Conservation (phyloP, 345 rosid species). For the Salix suchowensis region DNA sequence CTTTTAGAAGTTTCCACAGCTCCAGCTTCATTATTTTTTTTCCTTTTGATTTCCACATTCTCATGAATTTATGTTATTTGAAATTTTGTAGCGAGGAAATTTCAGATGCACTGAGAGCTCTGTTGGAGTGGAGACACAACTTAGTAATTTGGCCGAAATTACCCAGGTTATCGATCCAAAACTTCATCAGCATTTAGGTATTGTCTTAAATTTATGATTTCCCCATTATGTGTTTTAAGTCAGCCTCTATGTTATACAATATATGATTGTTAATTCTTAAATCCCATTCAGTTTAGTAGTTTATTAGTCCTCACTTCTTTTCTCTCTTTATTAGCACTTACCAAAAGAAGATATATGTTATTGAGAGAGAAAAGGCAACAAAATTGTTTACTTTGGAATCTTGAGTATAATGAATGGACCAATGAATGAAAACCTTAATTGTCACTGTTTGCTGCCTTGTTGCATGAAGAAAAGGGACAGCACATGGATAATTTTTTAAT, state of each 20-base stretch:
- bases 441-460: neutral
- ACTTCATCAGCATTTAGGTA: conserved; percentile 97
- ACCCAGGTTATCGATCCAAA: conserved; percentile 93
- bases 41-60: conserved; percentile 18
- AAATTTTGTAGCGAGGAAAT: conserved; percentile 69
- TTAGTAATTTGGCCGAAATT: conserved; percentile 71
- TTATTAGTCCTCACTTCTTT: neutral
- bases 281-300: conserved; percentile 1
- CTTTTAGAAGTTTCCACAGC: neutral
- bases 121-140: conserved; percentile 92
- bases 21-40: conserved; percentile 7
- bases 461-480: neutral
- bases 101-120: conserved; percentile 86
- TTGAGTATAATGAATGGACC: neutral
- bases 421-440: neutral
- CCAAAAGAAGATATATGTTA: neutral
- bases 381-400: neutral
- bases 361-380: neutral
- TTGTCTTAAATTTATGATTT: neutral
- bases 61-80: conserved; percentile 29
- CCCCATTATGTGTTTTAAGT: neutral
- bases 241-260: neutral
- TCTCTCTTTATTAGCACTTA: neutral
- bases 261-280: neutral
- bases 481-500: neutral